These are phyloP conservation scores for Mimosa pudica DNA, from an alignment of 306 rosid species.

Conservation along the genomic window DNA sequence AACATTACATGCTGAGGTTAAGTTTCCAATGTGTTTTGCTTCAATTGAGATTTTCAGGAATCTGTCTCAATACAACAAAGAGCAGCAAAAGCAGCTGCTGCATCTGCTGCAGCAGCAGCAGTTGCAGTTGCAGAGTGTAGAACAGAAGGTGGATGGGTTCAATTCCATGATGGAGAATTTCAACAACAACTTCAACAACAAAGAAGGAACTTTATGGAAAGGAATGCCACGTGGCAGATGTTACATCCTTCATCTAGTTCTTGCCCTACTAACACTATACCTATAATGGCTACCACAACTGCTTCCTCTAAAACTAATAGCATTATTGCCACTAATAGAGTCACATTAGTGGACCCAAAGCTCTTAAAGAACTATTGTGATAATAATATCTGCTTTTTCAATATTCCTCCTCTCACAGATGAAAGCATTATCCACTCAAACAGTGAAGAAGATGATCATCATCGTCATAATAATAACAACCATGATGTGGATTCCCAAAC, in stretches of 20 bases:
- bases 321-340: constrained; percentile 26
- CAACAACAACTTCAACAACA: constrained; percentile 49
- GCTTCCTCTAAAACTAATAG: constrained; percentile 28
- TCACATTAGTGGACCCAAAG: constrained; percentile 55
- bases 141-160: constrained; percentile 74
- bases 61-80: constrained; percentile 69
- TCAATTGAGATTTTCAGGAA: constrained; percentile 56
- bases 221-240: constrained; percentile 90
- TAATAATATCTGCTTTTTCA: constrained; percentile 42
- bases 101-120: constrained; percentile 24
- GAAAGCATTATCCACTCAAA: constrained; percentile 36
- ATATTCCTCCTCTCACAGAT: constrained; percentile 38
- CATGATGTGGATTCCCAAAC: constrained; percentile 64
- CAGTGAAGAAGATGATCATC: constrained; percentile 11
- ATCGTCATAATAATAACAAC: not conserved
- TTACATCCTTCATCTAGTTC: constrained; percentile 59
- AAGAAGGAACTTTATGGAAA: constrained; percentile 62
- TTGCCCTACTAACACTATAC: constrained; percentile 29
- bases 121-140: constrained; percentile 51
- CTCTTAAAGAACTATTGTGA: constrained; percentile 47
- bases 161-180: constrained; percentile 65
- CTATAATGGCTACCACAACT: not conserved
- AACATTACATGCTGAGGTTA: constrained; percentile 21
- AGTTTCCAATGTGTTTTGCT: constrained; percentile 28
- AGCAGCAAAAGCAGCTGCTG: constrained; percentile 37